Evolutionary conservation across 352 stramenopile genomes (phyloP), one percentile per base, ranked within the genome.

Genomic region (Phytophthora podocarpi): DNA sequence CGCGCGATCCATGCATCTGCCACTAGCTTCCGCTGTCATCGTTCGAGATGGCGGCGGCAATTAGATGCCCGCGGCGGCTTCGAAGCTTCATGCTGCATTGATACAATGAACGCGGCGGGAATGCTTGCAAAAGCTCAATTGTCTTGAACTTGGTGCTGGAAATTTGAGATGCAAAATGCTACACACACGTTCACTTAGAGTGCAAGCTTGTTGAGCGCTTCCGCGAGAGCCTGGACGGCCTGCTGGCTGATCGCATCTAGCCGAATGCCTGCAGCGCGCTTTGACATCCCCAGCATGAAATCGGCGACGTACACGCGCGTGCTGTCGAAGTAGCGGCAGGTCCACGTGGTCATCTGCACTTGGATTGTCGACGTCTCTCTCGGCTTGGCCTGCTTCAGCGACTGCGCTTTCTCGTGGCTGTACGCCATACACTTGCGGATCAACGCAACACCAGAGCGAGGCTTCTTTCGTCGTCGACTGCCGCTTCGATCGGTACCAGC

Each of bases 371-470:
- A 49, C 20, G 18, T 37, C 0, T 62, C 51, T 42, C 21, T 58
- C 8, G 18, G 30, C 7, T 62, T 53, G 3, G 41, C 32, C 35
- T 64, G 49, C 45, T 64, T 59, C 30, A 74, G 46, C 12, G 58
- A 57, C 12, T 64, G 37, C 13, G 35, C 16, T 41, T 71, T 68
- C 30, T 68, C 59, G 32, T 71, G 47, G n/a, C 53, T 68, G 24
- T 71, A 73, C 15, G 30, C 35, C 35, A 77, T 66, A 28, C 74
- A 87, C 57, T 84, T 87, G 16, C 72, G 72, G 9, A 87, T 40
- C 32, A 84, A 60, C 15, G 64, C 60, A 12, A 55, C 63, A 3
- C 72, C 70, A 20, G 65, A 67, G 1, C 74, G 72, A 24, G 39
- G 30, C 21, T 74, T 76, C 35, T 73, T 74, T 5, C 52, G 69